Evolutionary conservation across 352 stramenopile species (phyloP).

Genomic region (Globisporangium nunn): DNA sequence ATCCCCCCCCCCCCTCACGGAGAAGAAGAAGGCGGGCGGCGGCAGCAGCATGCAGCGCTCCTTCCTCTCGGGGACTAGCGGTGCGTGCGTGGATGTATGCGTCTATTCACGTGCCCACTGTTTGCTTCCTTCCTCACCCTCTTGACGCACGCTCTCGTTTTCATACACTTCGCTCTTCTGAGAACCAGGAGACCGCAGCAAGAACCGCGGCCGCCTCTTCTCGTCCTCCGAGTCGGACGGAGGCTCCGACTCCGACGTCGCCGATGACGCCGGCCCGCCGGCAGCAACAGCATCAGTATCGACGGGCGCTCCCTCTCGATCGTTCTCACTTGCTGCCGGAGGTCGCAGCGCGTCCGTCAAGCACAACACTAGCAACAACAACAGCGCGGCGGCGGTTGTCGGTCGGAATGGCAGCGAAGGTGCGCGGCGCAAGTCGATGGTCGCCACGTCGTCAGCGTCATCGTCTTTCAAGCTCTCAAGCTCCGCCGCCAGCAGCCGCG

Average conservation of each 20-base stretch:
- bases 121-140: not conserved
- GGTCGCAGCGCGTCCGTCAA: conserved; percentile 11
- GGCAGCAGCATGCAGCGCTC: conserved; percentile 4
- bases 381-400: not conserved
- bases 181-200: conserved; percentile 11
- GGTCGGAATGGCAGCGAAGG: conserved; percentile 6
- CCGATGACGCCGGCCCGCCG: conserved; percentile 1
- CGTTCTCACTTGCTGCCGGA: conserved; percentile 5
- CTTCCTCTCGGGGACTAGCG: conserved; percentile 1
- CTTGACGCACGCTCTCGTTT: not conserved
- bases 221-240: conserved; percentile 15
- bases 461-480: conserved; percentile 10
- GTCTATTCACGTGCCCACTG: not conserved
- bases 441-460: conserved; percentile 1
- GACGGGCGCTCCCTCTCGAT: not conserved
- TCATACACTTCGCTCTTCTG: too few relatives aligned
- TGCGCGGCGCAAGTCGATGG: conserved; percentile 8
- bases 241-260: conserved; percentile 8
- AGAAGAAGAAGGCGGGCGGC: not conserved
- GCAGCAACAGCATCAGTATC: not conserved
- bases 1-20: too few relatives aligned
- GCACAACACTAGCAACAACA: conserved; percentile 6
- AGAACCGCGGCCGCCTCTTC: conserved; percentile 14
- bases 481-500: not conserved
- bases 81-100: not conserved